Conservation (phyloP, 345 rosid genomes). For the Populus deltoides region DNA sequence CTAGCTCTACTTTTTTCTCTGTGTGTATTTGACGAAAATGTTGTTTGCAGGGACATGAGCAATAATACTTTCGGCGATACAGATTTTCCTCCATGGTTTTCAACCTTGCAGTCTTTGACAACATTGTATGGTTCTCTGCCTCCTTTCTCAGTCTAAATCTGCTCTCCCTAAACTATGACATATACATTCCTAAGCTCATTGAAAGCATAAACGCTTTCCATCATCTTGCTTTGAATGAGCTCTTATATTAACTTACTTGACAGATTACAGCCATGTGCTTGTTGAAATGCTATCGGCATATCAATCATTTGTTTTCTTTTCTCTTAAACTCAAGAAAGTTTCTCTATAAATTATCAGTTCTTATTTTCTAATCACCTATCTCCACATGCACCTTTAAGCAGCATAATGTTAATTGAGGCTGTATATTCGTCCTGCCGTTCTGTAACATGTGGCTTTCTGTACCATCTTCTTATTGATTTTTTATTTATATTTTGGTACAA, state of each 20-base stretch:
- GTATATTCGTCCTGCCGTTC: background rate
- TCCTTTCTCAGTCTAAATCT: constrained; percentile 1
- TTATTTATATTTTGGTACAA: background rate
- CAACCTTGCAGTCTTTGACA: constrained; percentile 44
- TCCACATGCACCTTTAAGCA: background rate
- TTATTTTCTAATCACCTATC: background rate
- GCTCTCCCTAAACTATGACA: background rate
- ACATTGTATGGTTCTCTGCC: constrained; percentile 54
- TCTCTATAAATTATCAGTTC: background rate
- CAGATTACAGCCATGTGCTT: background rate
- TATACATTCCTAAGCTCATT: too few species aligned
- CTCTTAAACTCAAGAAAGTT: background rate
- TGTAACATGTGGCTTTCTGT: background rate
- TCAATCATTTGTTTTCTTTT: background rate
- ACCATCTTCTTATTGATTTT: background rate
- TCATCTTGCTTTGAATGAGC: background rate
- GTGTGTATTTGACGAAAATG: background rate
- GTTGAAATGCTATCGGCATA: background rate
- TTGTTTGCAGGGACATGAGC: constrained; percentile 68
- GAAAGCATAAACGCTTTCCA: background rate
- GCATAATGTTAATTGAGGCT: background rate
- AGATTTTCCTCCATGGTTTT: constrained; percentile 59
- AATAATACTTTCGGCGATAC: constrained; percentile 58
- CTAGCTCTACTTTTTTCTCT: background rate
- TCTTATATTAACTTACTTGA: background rate